Evolutionary conservation across 148 eudicot species (phyloP).

Genomic region (Suaeda aralocaspica): DNA sequence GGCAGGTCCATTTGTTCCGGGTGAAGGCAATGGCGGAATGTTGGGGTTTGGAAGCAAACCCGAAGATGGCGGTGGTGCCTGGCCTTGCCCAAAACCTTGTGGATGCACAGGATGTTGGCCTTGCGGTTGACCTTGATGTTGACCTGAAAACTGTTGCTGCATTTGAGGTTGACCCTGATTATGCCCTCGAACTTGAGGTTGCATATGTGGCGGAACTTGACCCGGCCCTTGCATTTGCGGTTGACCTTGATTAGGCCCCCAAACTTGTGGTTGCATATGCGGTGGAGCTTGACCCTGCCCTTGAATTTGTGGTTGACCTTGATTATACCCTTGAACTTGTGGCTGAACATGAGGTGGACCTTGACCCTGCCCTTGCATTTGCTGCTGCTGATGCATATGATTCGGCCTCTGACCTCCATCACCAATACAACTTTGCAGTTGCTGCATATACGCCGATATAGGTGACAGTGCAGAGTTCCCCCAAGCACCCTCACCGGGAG

Average conservation of each 20-base stretch:
- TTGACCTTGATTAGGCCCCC: neutral
- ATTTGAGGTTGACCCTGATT: constrained; percentile 29
- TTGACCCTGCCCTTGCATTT: constrained; percentile 18
- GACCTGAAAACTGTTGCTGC: constrained; percentile 20
- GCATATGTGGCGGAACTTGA: constrained; percentile 25
- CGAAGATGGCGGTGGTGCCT: constrained; percentile 36
- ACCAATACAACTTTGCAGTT: constrained; percentile 68
- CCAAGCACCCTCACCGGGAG: constrained; percentile 39
- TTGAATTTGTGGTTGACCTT: constrained; percentile 28
- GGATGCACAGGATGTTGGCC: constrained; percentile 23
- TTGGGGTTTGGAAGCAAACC: constrained; percentile 51
- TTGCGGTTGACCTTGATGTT: constrained; percentile 17
- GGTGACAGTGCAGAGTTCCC: constrained; percentile 70
- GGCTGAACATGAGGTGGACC: constrained; percentile 18
- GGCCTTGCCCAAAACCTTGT: constrained; percentile 31
- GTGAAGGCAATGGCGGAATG: constrained; percentile 51
- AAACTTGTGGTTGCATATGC: constrained; percentile 32
- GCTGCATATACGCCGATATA: constrained; percentile 77
- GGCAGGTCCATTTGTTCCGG: constrained; percentile 43
- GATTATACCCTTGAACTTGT: constrained; percentile 24
- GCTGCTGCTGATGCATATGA: constrained; percentile 17
- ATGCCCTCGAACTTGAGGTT: constrained; percentile 20
- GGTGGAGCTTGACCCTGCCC: constrained; percentile 27
- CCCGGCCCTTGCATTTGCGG: neutral
- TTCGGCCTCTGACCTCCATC: constrained; percentile 45